phyloP scores from a whole-genome alignment of 1,284 basidiomycete species.

The Rhodotorula sp. region DNA sequence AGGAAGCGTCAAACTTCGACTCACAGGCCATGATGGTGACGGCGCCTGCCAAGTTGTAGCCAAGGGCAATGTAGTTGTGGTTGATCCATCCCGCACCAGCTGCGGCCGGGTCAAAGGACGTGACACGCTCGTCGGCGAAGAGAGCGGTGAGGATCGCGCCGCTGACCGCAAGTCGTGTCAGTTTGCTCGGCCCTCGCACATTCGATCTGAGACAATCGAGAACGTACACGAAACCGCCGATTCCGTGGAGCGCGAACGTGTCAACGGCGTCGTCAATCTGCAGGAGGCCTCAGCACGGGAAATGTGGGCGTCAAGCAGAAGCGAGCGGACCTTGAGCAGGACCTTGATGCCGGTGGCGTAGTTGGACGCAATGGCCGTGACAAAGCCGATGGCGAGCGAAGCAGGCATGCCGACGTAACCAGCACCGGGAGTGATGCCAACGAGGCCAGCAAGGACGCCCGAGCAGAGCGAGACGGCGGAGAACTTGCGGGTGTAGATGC shows the following conservation, averaged over 20 bases:
- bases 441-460: conserved; percentile 72
- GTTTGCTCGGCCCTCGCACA: background rate
- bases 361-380: conserved; percentile 76
- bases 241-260: conserved; percentile 36
- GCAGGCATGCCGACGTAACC: conserved; percentile 86
- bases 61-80: conserved; percentile 71
- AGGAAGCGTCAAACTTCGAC: background rate
- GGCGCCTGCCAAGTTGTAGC: conserved; percentile 82
- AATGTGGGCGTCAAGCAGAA: no score
- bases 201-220: background rate
- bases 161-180: background rate
- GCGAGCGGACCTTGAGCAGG: conserved; percentile 9
- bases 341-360: conserved; percentile 34
- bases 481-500: conserved; percentile 77
- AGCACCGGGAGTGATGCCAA: conserved; percentile 59
- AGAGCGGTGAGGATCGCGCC: conserved; percentile 34
- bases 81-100: conserved; percentile 87
- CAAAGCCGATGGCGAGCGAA: conserved; percentile 77
- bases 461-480: conserved; percentile 96
- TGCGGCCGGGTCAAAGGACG: conserved; percentile 75
- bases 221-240: conserved; percentile 34
- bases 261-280: conserved; percentile 35
- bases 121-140: conserved; percentile 79
- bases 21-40: conserved; percentile 64
- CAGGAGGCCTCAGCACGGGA: background rate